phyloP scores from a whole-genome alignment of 2,329 filamentous ascomycete species.

The Calonectria hawksworthii region DNA sequence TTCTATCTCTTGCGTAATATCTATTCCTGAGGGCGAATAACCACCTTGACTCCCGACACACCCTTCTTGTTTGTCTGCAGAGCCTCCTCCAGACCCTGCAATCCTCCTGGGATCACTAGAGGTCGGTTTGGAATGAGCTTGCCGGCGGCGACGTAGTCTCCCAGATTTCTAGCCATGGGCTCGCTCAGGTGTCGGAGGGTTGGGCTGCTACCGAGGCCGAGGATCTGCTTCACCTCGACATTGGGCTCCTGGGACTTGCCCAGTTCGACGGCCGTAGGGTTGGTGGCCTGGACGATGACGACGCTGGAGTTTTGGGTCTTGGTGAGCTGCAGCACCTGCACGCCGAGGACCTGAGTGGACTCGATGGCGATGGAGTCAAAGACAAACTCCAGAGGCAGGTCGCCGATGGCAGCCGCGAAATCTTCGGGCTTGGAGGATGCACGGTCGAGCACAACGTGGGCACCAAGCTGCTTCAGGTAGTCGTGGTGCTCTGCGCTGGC shows the following conservation, averaged over 20 bases:
- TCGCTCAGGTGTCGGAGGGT: background rate
- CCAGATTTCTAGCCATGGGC: background rate
- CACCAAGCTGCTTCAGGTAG: background rate
- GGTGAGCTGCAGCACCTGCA: background rate
- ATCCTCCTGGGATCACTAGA: background rate
- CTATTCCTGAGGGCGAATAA: background rate
- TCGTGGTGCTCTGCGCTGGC: slow-evolving; percentile 2
- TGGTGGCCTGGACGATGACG: background rate
- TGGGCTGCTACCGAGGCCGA: background rate
- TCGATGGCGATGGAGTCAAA: background rate
- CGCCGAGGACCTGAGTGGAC: background rate
- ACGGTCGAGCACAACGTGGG: background rate
- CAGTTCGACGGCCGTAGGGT: background rate
- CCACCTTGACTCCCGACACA: slow-evolving; percentile 4
- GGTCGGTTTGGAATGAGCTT: background rate
- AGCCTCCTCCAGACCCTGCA: background rate
- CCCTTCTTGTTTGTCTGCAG: background rate
- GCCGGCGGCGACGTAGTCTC: background rate
- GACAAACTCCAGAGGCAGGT: background rate
- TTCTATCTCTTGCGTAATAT: background rate
- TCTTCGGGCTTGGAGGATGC: background rate
- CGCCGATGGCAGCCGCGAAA: background rate
- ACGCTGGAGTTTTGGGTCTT: background rate
- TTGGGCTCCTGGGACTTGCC: background rate
- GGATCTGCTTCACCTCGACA: background rate